phyloP scores from a whole-genome alignment of 225 moss, liverwort and hornwort species.

The Takakia lepidozioides region DNA sequence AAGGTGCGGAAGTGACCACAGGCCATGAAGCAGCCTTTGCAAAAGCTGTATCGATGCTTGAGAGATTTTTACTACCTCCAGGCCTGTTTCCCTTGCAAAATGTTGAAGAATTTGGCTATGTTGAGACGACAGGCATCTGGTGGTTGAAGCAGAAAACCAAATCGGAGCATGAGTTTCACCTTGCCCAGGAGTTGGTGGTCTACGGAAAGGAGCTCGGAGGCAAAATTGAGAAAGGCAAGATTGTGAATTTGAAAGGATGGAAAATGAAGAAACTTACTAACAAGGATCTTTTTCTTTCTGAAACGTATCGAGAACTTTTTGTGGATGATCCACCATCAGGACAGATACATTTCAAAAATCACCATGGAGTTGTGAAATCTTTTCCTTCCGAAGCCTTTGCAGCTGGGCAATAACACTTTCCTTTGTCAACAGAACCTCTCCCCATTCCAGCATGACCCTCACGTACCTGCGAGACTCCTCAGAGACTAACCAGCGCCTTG shows the following conservation, averaged over 20 bases:
- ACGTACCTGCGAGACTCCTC: no score
- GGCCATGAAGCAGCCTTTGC: slow-evolving; percentile 26
- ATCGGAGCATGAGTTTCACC: slow-evolving; percentile 19
- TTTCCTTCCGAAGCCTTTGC: slow-evolving; percentile 1
- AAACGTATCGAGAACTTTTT: slow-evolving; percentile 25
- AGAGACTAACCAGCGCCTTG: no score
- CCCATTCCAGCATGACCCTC: no score
- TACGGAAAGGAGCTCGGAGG: slow-evolving; percentile 16
- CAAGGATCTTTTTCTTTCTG: slow-evolving; percentile 28
- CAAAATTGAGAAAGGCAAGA: slow-evolving; percentile 11
- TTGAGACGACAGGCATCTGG: slow-evolving; percentile 17
- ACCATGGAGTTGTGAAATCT: background rate
- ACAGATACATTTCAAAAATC: background rate
- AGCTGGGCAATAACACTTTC: no score
- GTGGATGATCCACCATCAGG: slow-evolving; percentile 14
- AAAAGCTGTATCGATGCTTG: slow-evolving; percentile 8
- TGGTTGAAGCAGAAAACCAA: slow-evolving; percentile 32
- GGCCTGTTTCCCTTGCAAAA: slow-evolving; percentile 25
- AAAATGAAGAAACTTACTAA: slow-evolving; percentile 30
- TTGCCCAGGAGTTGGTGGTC: slow-evolving; percentile 19
- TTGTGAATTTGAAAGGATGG: slow-evolving; percentile 28
- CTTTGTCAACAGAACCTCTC: no score
- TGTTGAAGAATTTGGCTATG: slow-evolving; percentile 30
- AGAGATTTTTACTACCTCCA: slow-evolving; percentile 19
- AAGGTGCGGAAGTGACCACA: slow-evolving; percentile 11